Conservation (phyloP, 257 asterid genomes). For the Salvia rosmarinus region DNA sequence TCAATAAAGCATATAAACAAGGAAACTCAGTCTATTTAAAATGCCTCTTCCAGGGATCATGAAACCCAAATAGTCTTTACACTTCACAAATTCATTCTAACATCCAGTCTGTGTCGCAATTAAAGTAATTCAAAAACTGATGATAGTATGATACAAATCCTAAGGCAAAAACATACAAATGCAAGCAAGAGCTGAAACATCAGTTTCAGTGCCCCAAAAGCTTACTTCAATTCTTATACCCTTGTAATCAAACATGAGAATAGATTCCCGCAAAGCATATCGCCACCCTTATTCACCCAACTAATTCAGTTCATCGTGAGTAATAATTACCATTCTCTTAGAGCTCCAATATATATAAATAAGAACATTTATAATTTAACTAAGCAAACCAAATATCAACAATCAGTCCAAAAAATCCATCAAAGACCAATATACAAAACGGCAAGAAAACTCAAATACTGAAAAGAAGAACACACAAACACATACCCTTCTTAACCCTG, state of each 20-base stretch:
- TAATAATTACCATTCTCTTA: neutral
- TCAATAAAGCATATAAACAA: neutral
- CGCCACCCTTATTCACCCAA: neutral
- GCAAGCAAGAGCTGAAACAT: neutral
- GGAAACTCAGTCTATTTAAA: neutral
- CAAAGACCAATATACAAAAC: neutral
- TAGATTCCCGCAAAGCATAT: neutral
- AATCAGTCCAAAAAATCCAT: neutral
- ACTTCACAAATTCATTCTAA: neutral
- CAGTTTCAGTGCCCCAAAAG: neutral
- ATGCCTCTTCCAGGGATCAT: neutral
- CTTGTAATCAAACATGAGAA: neutral
- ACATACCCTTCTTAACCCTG: conserved; percentile 82
- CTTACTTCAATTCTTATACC: neutral
- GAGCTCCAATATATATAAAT: neutral
- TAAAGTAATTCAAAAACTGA: neutral
- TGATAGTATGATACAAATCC: neutral
- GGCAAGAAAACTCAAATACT: neutral
- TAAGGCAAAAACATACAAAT: neutral
- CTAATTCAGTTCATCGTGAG: neutral
- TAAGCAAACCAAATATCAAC: neutral
- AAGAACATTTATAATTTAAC: neutral
- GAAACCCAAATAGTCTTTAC: neutral
- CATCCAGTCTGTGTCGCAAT: neutral
- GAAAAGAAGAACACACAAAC: neutral